Evolutionary conservation across 2,329 filamentous ascomycete species (phyloP).

Genomic region (Sporothrix dimorphospora): DNA sequence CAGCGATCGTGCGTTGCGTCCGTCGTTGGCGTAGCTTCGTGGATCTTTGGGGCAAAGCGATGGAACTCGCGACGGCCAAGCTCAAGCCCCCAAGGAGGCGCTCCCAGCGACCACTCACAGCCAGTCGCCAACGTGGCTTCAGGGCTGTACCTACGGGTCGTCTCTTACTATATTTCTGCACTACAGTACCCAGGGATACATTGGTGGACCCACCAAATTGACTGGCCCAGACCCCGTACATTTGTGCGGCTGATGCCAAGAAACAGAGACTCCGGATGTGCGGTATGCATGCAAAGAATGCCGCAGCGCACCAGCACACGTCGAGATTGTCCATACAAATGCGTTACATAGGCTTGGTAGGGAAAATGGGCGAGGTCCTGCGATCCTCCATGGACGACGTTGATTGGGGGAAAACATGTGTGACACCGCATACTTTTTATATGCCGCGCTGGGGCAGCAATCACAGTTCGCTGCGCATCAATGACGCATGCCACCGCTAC

Average conservation of each 20-base stretch:
- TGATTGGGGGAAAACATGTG: conserved; percentile 23
- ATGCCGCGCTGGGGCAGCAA: not conserved
- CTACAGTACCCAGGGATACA: not conserved
- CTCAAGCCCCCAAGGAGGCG: not conserved
- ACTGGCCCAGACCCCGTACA: not conserved
- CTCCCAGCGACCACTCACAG: not conserved
- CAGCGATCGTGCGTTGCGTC: not conserved
- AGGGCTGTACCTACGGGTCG: conserved; percentile 18
- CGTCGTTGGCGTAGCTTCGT: conserved; percentile 1
- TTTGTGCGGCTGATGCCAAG: conserved; percentile 33
- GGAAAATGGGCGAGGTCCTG: not conserved
- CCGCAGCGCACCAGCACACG: not conserved
- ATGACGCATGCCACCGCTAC: not conserved
- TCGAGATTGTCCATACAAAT: conserved; percentile 11
- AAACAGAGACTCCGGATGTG: not conserved
- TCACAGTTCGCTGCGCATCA: not conserved
- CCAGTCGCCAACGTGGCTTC: conserved; percentile 26
- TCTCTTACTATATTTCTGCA: not conserved
- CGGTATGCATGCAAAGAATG: conserved; percentile 6
- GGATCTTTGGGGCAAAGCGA: not conserved
- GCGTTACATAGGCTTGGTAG: not conserved
- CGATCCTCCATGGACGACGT: conserved; percentile 8
- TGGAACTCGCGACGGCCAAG: conserved; percentile 7
- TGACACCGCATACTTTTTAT: not conserved
- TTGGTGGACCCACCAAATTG: not conserved